Conservation (phyloP, 305 asterid genomes). For the Nicotiana rustica region DNA sequence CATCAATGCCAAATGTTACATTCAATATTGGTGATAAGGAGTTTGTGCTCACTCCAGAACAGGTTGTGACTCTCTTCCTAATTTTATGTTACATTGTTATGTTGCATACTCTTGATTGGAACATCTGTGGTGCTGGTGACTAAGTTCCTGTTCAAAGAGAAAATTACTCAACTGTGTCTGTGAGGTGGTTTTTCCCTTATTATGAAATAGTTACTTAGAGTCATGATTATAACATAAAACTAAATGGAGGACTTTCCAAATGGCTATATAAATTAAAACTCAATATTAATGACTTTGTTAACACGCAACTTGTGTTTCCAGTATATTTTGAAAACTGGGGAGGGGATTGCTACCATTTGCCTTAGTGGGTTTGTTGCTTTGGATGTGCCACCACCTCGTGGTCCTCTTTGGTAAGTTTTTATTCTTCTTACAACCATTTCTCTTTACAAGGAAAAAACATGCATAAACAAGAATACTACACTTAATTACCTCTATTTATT, state of each 20-base stretch:
- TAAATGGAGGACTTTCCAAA: no score
- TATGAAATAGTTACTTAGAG: no score
- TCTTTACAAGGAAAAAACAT: background rate
- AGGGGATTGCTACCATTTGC: slow-evolving; percentile 49
- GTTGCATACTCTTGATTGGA: no score
- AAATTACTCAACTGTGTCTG: no score
- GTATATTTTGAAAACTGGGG: slow-evolving; percentile 56
- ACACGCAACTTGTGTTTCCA: slow-evolving; percentile 36
- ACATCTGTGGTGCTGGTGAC: background rate
- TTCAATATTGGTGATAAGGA: slow-evolving; percentile 70
- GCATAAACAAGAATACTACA: background rate
- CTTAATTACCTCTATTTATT: background rate
- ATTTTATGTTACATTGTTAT: background rate
- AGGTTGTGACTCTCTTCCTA: slow-evolving; percentile 52
- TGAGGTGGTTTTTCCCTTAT: no score
- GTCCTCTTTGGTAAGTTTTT: slow-evolving; percentile 58
- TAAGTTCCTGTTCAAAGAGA: no score
- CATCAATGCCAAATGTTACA: slow-evolving; percentile 69
- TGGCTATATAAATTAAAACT: background rate
- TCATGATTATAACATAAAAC: no score
- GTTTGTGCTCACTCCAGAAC: slow-evolving; percentile 76
- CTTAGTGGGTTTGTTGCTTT: slow-evolving; percentile 59
- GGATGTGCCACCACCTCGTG: slow-evolving; percentile 59
- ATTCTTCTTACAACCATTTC: background rate
- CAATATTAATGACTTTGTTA: background rate